phyloP scores from a whole-genome alignment of 208 protist genomes.

The Trypanosoma melophagium region DNA sequence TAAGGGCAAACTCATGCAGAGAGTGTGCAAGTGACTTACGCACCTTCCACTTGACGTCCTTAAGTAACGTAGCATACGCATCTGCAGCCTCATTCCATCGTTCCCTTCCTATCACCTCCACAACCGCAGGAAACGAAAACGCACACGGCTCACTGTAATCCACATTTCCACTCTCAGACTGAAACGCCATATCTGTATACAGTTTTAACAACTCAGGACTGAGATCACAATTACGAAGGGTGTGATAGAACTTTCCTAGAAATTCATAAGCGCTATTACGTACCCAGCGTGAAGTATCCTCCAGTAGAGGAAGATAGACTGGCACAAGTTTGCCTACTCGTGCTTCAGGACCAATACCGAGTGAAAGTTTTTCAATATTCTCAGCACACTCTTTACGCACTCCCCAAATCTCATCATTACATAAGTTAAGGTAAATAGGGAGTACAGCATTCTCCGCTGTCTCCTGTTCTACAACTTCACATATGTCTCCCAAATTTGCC shows the following conservation, averaged over 20 bases:
- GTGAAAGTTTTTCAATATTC: constrained; percentile 69
- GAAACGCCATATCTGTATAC: constrained; percentile 93
- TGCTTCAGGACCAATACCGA: constrained; percentile 56
- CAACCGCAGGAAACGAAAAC: constrained; percentile 93
- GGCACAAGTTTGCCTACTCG: constrained; percentile 67
- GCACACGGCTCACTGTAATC: constrained; percentile 93
- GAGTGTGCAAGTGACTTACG: constrained; percentile 93
- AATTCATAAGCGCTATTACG: constrained; percentile 88
- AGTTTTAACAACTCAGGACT: constrained; percentile 78
- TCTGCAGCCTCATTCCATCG: constrained; percentile 90
- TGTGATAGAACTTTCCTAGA: constrained; percentile 91
- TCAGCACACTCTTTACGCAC: constrained; percentile 95
- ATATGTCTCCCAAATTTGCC: constrained; percentile 74
- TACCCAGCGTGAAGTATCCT: constrained; percentile 93
- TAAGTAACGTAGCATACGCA: constrained; percentile 92
- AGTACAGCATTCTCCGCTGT: constrained; percentile 67
- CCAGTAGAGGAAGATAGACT: constrained; percentile 63
- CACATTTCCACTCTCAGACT: constrained; percentile 83
- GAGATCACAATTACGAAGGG: constrained; percentile 84
- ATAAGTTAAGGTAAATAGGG: constrained; percentile 87
- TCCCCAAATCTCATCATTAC: constrained; percentile 95
- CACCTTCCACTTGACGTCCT: constrained; percentile 96
- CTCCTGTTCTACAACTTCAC: constrained; percentile 46
- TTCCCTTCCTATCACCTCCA: constrained; percentile 78
- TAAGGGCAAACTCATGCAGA: constrained; percentile 92